A percentile compares a stretch with the other conserved stretches of the same genome.
These are phyloP conservation scores for Trichomonas gallinae DNA, from an alignment of 208 protist genomes.

Conservation along the genomic window DNA sequence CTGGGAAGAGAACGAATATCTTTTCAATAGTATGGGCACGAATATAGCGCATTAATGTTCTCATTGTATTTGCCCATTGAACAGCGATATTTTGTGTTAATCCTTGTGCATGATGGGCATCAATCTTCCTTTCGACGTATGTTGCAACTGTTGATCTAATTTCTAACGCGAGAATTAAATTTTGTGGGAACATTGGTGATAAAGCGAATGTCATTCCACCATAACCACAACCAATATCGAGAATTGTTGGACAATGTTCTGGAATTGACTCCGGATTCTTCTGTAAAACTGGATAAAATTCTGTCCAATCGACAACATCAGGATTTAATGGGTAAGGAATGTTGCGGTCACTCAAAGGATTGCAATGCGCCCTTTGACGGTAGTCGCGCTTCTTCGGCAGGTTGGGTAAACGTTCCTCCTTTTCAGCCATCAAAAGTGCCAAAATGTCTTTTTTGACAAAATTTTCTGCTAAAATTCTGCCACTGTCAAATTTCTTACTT, in stretches of 20 bases:
- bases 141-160: background rate
- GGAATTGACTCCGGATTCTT: background rate
- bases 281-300: background rate
- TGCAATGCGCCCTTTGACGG: background rate
- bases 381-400: background rate
- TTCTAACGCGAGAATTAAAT: slow-evolving; percentile 7
- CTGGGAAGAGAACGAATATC: slow-evolving; percentile 37
- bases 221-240: slow-evolving; percentile 22
- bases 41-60: slow-evolving; percentile 25
- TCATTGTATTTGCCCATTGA: slow-evolving; percentile 29
- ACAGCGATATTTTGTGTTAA: background rate
- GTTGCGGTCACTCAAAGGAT: background rate
- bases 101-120: background rate
- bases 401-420: background rate
- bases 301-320: background rate
- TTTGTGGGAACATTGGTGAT: background rate
- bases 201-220: slow-evolving; percentile 10
- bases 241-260: background rate
- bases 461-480: no score
- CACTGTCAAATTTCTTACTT: no score
- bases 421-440: background rate
- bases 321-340: background rate
- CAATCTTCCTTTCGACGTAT: background rate
- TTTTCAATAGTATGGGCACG: slow-evolving; percentile 28
- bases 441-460: background rate